Evolutionary conservation across 1,284 basidiomycete species (phyloP).

Genomic region (Cryptococcus sp.): DNA sequence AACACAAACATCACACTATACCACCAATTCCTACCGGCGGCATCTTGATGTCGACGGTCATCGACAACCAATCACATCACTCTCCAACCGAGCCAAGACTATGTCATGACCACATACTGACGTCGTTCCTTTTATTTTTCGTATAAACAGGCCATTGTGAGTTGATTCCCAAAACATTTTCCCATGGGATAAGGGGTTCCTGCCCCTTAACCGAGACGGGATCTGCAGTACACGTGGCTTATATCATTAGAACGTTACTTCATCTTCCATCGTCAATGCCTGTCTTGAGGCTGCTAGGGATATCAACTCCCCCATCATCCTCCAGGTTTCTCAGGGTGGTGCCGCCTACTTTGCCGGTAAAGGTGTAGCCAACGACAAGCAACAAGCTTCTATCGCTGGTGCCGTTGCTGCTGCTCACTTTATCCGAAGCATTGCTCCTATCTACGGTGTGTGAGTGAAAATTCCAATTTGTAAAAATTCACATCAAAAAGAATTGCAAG

Average conservation of each 20-base stretch:
- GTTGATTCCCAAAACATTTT: constrained; percentile 47
- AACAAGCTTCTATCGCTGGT: constrained; percentile 93
- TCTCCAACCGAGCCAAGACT: too few relatives aligned
- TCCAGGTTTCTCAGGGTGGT: constrained; percentile 97
- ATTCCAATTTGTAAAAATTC: background rate
- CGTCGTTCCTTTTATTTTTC: constrained; percentile 3
- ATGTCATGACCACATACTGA: constrained; percentile 2
- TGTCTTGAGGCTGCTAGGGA: constrained; percentile 84
- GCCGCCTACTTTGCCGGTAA: constrained; percentile 96
- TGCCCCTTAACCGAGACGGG: background rate
- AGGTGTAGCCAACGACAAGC: constrained; percentile 82
- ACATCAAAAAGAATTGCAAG: background rate
- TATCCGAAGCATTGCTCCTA: constrained; percentile 80
- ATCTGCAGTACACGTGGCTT: background rate
- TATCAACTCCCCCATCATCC: constrained; percentile 95
- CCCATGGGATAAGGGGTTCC: background rate
- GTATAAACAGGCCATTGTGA: constrained; percentile 62
- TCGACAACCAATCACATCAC: background rate
- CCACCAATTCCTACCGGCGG: background rate
- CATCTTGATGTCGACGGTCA: background rate
- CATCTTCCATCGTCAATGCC: constrained; percentile 80
- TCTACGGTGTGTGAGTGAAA: constrained; percentile 75
- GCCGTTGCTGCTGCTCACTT: constrained; percentile 91
- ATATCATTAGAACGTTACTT: constrained; percentile 63
- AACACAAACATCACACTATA: background rate